A percentile compares a stretch with the other conserved stretches of the same genome.
Evolutionary conservation across 768 basidiomycete species (phyloP).

Genomic region (Podaxis sp.): DNA sequence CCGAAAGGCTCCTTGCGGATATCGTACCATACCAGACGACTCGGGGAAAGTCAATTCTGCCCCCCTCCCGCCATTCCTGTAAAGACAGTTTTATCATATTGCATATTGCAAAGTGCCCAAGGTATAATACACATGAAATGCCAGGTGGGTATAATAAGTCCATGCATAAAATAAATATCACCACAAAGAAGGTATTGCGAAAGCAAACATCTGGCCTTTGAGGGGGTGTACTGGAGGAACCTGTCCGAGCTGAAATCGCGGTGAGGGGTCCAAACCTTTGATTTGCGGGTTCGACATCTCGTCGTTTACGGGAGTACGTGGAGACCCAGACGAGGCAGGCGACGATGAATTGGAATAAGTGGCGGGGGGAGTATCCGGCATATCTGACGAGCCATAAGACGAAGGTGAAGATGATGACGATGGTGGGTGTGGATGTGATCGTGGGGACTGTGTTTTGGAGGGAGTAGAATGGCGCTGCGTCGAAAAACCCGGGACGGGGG

Average conservation of each 20-base stretch:
- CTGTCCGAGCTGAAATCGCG: constrained; percentile 35
- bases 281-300: constrained; percentile 54
- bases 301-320: constrained; percentile 54
- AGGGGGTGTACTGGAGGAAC: constrained; percentile 40
- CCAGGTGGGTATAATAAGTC: background rate
- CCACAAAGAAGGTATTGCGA: constrained; percentile 62
- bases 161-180: constrained; percentile 33
- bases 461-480: constrained; percentile 34
- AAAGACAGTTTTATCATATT: background rate
- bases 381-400: constrained; percentile 20
- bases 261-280: constrained; percentile 39
- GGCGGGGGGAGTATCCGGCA: constrained; percentile 57
- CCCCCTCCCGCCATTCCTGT: background rate
- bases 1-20: background rate
- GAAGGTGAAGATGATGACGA: constrained; percentile 27
- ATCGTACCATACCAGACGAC: background rate
- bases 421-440: constrained; percentile 29
- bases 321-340: constrained; percentile 61
- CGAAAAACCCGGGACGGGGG: constrained; percentile 48
- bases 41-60: background rate
- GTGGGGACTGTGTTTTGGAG: constrained; percentile 25
- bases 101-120: background rate
- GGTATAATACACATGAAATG: background rate
- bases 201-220: constrained; percentile 65
- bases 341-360: constrained; percentile 54